These are phyloP conservation scores for Chlamydomonas sp. DNA, from an alignment of 139 green algal genomes.

Conservation along the genomic window DNA sequence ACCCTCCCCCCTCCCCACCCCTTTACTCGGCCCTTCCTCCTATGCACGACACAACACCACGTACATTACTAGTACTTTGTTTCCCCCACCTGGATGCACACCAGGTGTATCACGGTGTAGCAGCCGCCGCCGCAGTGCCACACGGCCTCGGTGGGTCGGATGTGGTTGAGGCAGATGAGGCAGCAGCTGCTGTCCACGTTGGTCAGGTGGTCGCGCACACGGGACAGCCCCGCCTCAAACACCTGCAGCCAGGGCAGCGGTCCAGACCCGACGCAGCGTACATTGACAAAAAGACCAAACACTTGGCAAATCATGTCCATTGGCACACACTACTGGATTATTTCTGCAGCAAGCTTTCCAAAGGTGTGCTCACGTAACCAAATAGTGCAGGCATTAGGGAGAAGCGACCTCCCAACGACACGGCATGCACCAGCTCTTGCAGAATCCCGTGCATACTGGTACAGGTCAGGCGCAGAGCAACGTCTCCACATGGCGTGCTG, in stretches of 20 bases:
- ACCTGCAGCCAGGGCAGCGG: neutral
- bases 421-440: no score
- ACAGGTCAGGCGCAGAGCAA: no score
- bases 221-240: conserved; percentile 53
- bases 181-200: conserved; percentile 59
- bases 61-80: neutral
- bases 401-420: no score
- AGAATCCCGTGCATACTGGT: no score
- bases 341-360: neutral
- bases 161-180: conserved; percentile 73
- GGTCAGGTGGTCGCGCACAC: conserved; percentile 69
- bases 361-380: neutral
- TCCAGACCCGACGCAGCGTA: neutral
- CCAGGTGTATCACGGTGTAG: conserved; percentile 76
- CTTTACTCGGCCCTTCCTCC: no score
- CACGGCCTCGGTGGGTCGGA: conserved; percentile 64
- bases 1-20: no score
- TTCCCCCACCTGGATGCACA: conserved; percentile 70
- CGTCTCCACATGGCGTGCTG: no score
- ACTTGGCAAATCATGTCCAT: neutral
- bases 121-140: conserved; percentile 75
- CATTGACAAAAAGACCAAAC: neutral
- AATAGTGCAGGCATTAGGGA: neutral
- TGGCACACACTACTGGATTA: neutral
- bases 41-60: neutral